Evolutionary conservation across 371 early-diverging fungal species (phyloP), one percentile per base, ranked within the genome.

Genomic region (Fennellomyces sp.): DNA sequence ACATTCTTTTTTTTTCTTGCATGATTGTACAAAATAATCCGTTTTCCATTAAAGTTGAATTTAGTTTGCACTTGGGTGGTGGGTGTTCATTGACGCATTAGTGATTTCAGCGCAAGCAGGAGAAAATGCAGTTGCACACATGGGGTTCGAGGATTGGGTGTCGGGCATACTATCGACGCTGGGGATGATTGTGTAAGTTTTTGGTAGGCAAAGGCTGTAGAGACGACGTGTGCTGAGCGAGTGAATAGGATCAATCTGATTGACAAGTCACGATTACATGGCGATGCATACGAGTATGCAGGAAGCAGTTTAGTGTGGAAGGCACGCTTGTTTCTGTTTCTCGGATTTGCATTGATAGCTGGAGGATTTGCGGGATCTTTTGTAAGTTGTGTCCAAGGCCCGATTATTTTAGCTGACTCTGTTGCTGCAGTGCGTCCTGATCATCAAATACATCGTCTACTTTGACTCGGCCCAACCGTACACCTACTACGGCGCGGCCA

Each of bases 41-140:
- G n/a, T n/a, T n/a, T n/a, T 49, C 27, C 27, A 26, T n/a, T n/a
- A n/a, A n/a, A n/a, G n/a, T 52, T 30, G 10, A 8, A 11, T n/a
- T n/a, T 71, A 90, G 90, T 88, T 93, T 73, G 88, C 92, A 0
- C 31, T 91, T 36, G 93, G 88, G 6, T 93, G 93, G 93, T 93
- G 93, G 93, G 75, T 87, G 21, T 93, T 93, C 66, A 84, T 93
- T 33, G 93, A 93, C 68, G 91, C 88, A 11, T 63, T 75, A 1
- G 72, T 80, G 19, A 81, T 85, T 11, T 76, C 73, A 23, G 65
- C 80, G 28, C 66, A 66, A 54, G 51, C 60, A 1, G 50, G 58
- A 36, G 30, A 63, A 33, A 60, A 64, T 28, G 61, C 63, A 25
- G 55, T 52, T 45, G 75, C 76, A 5, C 63, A 64, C 17, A 78